These are phyloP conservation scores for Panellus pusillus DNA, from an alignment of 768 basidiomycete genomes.

Conservation along the genomic window DNA sequence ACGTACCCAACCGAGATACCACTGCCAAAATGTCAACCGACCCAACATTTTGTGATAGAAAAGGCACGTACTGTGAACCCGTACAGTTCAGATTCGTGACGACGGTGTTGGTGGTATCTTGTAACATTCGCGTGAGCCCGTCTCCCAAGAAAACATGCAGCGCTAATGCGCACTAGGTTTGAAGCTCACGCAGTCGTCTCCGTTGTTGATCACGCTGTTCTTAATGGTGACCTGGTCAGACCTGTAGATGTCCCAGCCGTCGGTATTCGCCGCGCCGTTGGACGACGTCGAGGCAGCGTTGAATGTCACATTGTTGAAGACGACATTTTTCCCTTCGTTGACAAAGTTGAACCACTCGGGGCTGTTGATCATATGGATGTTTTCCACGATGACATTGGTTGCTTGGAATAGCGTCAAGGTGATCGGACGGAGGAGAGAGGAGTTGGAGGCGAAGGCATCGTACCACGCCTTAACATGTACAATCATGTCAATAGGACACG, in stretches of 20 bases:
- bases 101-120: constrained; percentile 52
- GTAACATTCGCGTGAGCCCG: neutral
- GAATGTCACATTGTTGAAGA: constrained; percentile 48
- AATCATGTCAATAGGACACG: neutral
- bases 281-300: constrained; percentile 45
- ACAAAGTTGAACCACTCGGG: constrained; percentile 27
- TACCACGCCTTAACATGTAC: constrained; percentile 47
- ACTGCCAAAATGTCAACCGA: constrained; percentile 21
- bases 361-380: constrained; percentile 18
- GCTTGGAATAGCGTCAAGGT: constrained; percentile 19
- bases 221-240: constrained; percentile 48
- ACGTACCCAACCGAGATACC: constrained; percentile 40
- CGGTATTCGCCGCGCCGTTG: constrained; percentile 48
- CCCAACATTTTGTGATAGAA: neutral
- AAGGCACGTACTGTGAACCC: constrained; percentile 50
- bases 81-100: constrained; percentile 60
- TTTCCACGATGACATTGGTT: constrained; percentile 17
- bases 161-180: constrained; percentile 28
- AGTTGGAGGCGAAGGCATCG: constrained; percentile 44
- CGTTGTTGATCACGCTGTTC: constrained; percentile 53
- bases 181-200: constrained; percentile 62
- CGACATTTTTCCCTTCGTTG: constrained; percentile 47
- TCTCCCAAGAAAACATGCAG: neutral
- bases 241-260: constrained; percentile 67
- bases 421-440: constrained; percentile 4